A percentile compares a stretch with the other conserved stretches of the same genome.
Conservation (phyloP, 163 green algal species). For the Trebouxiophyceae sp. region DNA sequence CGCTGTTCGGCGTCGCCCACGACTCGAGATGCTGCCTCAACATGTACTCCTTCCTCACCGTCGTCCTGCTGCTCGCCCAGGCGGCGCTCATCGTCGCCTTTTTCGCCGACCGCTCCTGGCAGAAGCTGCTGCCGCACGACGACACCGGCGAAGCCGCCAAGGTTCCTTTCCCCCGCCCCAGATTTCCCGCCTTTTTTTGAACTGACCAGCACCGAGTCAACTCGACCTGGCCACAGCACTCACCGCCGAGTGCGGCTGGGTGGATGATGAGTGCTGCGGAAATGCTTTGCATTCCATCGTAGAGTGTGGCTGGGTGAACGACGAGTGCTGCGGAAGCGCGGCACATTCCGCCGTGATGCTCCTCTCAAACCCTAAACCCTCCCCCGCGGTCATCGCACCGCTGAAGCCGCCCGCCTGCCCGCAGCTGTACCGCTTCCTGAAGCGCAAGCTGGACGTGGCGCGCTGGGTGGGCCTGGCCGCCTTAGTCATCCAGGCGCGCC, state of each 20-base stretch:
- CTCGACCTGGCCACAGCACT: not conserved
- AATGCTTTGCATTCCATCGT: not conserved
- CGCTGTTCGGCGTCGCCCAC: conserved; percentile 10
- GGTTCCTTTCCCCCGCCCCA: conserved; percentile 5
- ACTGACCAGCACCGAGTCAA: too few relatives aligned
- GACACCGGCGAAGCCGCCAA: conserved; percentile 18
- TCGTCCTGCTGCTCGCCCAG: conserved; percentile 24
- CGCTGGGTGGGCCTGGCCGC: conserved; percentile 20
- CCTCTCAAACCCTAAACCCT: not conserved
- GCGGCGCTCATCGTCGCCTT: conserved; percentile 13
- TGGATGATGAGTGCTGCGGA: not conserved
- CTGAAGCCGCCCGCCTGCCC: not conserved
- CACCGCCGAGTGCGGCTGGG: not conserved
- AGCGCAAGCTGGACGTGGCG: conserved; percentile 10
- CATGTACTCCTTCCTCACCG: conserved; percentile 20
- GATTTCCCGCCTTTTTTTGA: too few relatives aligned
- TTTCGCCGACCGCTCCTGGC: conserved; percentile 22
- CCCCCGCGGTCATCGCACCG: too few relatives aligned
- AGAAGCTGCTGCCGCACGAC: conserved; percentile 21
- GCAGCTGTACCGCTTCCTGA: conserved; percentile 22
- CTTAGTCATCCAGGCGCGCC: conserved; percentile 13
- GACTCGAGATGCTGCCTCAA: conserved; percentile 15
- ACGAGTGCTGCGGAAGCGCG: not conserved
- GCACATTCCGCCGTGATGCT: not conserved
- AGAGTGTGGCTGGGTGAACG: not conserved